A percentile compares a stretch with the other conserved stretches of the same genome.
These are phyloP conservation scores for Platismatia glauca DNA, from an alignment of 495 filamentous ascomycete species.

Conservation along the genomic window DNA sequence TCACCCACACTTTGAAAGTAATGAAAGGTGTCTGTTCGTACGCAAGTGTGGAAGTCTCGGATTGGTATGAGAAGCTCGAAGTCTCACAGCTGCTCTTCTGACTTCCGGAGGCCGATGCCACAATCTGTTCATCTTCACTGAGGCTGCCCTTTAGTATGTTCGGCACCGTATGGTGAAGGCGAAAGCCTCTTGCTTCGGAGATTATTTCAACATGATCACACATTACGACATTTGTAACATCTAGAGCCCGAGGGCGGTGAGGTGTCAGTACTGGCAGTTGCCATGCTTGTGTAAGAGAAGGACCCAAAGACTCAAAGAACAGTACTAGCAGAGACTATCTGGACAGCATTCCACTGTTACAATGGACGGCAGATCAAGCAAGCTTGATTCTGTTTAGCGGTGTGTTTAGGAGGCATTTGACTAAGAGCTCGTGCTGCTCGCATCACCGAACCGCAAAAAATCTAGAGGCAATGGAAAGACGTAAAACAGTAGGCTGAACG, in stretches of 20 bases:
- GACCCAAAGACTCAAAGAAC: background rate
- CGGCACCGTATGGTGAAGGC: background rate
- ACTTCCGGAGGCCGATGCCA: background rate
- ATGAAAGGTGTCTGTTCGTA: background rate
- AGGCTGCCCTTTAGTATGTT: background rate
- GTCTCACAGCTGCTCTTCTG: background rate
- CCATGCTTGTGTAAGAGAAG: background rate
- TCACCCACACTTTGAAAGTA: background rate
- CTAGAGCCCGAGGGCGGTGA: background rate
- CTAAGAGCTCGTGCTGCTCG: background rate
- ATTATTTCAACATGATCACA: background rate
- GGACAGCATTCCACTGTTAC: background rate
- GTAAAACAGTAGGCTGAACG: no score
- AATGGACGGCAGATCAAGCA: background rate
- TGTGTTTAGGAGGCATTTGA: background rate
- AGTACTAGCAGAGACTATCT: background rate
- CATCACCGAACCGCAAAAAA: background rate
- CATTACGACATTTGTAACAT: background rate
- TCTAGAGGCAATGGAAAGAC: background rate
- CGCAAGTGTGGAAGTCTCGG: background rate
- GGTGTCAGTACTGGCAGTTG: background rate
- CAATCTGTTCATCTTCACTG: background rate
- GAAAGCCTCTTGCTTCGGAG: background rate
- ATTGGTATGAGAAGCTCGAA: background rate
- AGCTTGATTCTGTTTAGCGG: background rate